Base-by-base conservation (phyloP, 2,329 filamentous ascomycete species). In the Botrytis medusae region DNA sequence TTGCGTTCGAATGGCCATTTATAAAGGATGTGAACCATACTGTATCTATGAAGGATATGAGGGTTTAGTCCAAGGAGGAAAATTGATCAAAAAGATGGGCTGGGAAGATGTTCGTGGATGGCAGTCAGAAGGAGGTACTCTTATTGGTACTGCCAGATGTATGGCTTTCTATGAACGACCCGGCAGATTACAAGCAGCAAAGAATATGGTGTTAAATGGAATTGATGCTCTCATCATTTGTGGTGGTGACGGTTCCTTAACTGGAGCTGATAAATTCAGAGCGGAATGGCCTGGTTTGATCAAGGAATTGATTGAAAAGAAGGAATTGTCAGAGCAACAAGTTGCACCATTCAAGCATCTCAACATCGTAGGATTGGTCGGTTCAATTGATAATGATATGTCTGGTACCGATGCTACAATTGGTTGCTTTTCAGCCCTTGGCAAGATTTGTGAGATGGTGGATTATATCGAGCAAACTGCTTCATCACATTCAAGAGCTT, bases 321-420 rank as follows among this genome's bases (percentile, higher is more conserved):
- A 90, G 71, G 87, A 95, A 80, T 86, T 98, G 79, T 91, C 89
- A 10, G 80, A 85, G 61, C 88, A 91, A 73, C 91, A 97, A 81
- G 84, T 93, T 74, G 86, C 89, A 63, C 92, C 93, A 2, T 97
- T 94, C 86, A 88, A 88, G 80, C 90, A 97, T 78, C 88, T 99
- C 80, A 99, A 98, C 84, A 97, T 99, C 77, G 95, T 98, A 71
- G 96, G 96, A 65, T 86, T 98, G 69, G 96, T 99, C 42, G 96
- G 96, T 73, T 97, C 94, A 71, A 99, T 99, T 81, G 96, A 99
- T 87, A 99, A 99, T 81, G 96, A 99, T 81, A 92, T 99, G 84
- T 97, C 95, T 68, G 94, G 94, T 76, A 99, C 96, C 20, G 96
- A 99, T 83, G 95, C 96, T 74, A 99, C 96, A 46, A 98, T 99